These are phyloP conservation scores for Hypholoma sublateritium DNA, from an alignment of 768 basidiomycete species.

Conservation along the genomic window DNA sequence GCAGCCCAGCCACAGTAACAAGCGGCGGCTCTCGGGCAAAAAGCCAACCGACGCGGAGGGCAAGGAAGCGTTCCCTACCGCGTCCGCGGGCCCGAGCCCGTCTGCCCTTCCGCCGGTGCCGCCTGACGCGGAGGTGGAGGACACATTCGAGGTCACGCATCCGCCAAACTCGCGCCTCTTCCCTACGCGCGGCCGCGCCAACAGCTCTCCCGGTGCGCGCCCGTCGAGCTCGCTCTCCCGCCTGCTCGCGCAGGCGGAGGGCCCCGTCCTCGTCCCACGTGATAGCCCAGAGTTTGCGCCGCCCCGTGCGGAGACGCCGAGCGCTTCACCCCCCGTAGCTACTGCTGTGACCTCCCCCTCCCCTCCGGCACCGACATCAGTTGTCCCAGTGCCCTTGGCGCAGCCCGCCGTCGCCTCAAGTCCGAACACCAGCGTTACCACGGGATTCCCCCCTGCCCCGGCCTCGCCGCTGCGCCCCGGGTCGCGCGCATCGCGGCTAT, in stretches of 20 bases:
- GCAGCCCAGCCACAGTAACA: constrained; percentile 60
- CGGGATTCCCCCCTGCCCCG: constrained; percentile 10
- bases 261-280: constrained; percentile 39
- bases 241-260: constrained; percentile 70
- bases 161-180: constrained; percentile 71
- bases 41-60: constrained; percentile 46
- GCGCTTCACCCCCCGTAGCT: too few species aligned
- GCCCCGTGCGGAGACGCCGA: too few species aligned
- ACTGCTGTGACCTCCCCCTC: too few species aligned
- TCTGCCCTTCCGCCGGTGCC: constrained; percentile 58
- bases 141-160: constrained; percentile 63
- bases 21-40: constrained; percentile 53
- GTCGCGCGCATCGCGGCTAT: constrained; percentile 70
- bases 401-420: not conserved
- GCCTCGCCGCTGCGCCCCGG: constrained; percentile 69
- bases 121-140: constrained; percentile 71
- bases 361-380: too few species aligned
- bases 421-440: not conserved
- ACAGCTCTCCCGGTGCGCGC: constrained; percentile 67
- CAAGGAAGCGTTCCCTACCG: constrained; percentile 29
- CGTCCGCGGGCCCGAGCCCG: constrained; percentile 18
- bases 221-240: constrained; percentile 75
- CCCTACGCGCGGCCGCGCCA: constrained; percentile 59
- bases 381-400: not conserved
- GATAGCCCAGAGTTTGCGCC: constrained; percentile 3